These are phyloP conservation scores for Alternaria hordeiaustralica DNA, from an alignment of 2,329 filamentous ascomycete species.

Conservation along the genomic window DNA sequence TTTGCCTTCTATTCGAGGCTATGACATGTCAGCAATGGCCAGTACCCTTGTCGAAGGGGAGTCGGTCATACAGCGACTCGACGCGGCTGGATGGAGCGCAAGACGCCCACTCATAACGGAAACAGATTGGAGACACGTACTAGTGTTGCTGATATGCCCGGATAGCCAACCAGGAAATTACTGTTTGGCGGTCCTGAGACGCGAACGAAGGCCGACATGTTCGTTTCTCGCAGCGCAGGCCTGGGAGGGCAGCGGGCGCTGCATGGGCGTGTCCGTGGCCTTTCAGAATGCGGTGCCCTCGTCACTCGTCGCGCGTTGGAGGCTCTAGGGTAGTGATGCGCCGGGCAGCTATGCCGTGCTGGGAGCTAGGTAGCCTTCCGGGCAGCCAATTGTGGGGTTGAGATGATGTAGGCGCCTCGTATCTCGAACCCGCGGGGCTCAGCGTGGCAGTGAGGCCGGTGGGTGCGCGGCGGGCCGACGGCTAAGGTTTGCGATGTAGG, in stretches of 20 bases:
- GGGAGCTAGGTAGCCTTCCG: conserved; percentile 28
- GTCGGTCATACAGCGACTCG: conserved; percentile 1
- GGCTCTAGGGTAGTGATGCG: conserved; percentile 9
- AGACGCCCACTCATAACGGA: conserved; percentile 1
- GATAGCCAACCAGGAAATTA: conserved; percentile 95
- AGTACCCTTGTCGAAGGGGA: conserved; percentile 9
- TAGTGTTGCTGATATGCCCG: conserved; percentile 95
- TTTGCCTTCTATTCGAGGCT: conserved; percentile 97
- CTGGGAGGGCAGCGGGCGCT: conserved; percentile 40
- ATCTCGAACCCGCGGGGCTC: conserved; percentile 33
- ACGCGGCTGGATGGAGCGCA: conserved; percentile 5
- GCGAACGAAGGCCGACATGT: conserved; percentile 80
- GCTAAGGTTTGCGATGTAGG: conserved; percentile 5
- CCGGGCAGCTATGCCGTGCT: conserved; percentile 14
- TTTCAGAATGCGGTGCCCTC: conserved; percentile 17
- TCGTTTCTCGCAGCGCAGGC: conserved; percentile 44
- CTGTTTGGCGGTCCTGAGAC: conserved; percentile 97
- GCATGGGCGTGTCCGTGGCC: conserved; percentile 40
- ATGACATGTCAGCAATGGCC: conserved; percentile 32
- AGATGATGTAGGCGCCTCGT: conserved; percentile 17
- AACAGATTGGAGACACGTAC: conserved; percentile 62
- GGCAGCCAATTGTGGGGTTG: conserved; percentile 30
- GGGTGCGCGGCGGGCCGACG: conserved; percentile 12
- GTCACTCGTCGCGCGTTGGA: conserved; percentile 11
- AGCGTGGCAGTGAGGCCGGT: conserved; percentile 17